Evolutionary conservation across 2,329 filamentous ascomycete species (phyloP), one percentile per base, ranked within the genome.

Genomic region (Metarhizium humberi): DNA sequence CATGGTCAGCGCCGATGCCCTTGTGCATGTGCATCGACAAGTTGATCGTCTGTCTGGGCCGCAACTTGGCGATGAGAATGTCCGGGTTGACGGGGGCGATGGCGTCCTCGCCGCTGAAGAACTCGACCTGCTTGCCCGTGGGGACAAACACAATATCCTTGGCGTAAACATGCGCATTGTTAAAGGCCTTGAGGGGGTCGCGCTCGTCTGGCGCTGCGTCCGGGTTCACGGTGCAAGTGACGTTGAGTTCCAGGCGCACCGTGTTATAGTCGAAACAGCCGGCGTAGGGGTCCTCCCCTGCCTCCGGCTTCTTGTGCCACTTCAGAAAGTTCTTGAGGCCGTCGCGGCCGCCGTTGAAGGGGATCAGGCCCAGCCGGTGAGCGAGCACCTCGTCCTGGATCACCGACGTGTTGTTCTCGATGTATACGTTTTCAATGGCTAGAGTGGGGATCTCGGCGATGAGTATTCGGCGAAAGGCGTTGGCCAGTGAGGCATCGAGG

Each of bases 361-460:
- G 94, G 54, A 99, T 87, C 49, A 99, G 82, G 57, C 94, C 94
- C 36, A 99, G 78, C 48, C 94, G 82, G 70, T 94, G 89, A 16
- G 92, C 87, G 52, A 99, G 85, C 4, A 99, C 92, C 76, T 99
- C 94, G 69, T 99, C 94, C 71, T 97, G 92, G 66, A 99, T 94
- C 40, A 99, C 91, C 5, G 90, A 96, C 52, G 92, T 97, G 78
- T 99, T 99, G 78, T 96, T 95, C 69, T 90, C 82, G 60, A 97
- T 85, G 74, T 88, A 99, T 68, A 95, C 90, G 59, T 85, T 86
- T 77, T 99, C 94, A 66, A 99, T 92, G 62, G 95, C 94, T 49
- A 99, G 81, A 2, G 91, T 94, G 18, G 92, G 91, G 53, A 99
- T 88, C 76, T 99, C 95, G 62, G 92, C 82, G 71, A 99, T 87